A percentile compares a stretch with the other conserved stretches of the same genome.
Conservation (phyloP, 495 filamentous ascomycete species). For the Thozetella sp. region DNA sequence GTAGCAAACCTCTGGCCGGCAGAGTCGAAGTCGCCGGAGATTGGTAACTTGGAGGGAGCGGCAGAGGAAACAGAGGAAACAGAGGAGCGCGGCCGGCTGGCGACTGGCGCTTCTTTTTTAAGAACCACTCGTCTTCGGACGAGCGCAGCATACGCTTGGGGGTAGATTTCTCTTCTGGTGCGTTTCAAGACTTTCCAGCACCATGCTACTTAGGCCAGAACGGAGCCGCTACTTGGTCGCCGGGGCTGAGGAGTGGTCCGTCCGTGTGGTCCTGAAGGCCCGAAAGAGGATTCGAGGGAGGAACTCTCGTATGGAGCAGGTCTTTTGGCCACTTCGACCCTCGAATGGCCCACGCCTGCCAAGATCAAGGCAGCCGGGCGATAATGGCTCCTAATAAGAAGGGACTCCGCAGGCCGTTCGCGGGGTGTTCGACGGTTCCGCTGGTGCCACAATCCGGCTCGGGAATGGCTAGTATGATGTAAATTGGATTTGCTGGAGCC, state of each 20-base stretch:
- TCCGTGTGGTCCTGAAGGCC: not conserved
- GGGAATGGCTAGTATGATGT: conserved; percentile 2
- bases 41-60: not conserved
- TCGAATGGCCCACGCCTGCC: not conserved
- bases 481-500: not conserved
- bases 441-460: too few species aligned
- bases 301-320: too few species aligned
- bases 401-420: not conserved
- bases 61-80: not conserved
- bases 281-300: not conserved
- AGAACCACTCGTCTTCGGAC: too few species aligned
- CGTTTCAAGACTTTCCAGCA: not conserved
- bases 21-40: not conserved
- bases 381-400: not conserved
- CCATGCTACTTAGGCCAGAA: not conserved
- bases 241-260: not conserved
- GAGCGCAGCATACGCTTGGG: too few species aligned
- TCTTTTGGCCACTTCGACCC: too few species aligned
- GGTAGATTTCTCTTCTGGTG: not conserved
- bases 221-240: not conserved
- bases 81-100: too few species aligned
- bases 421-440: not conserved
- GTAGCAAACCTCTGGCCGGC: not conserved
- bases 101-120: too few species aligned
- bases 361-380: not conserved